Conservation (phyloP, 78 protist genomes). For the Polysphondylium violaceum region DNA sequence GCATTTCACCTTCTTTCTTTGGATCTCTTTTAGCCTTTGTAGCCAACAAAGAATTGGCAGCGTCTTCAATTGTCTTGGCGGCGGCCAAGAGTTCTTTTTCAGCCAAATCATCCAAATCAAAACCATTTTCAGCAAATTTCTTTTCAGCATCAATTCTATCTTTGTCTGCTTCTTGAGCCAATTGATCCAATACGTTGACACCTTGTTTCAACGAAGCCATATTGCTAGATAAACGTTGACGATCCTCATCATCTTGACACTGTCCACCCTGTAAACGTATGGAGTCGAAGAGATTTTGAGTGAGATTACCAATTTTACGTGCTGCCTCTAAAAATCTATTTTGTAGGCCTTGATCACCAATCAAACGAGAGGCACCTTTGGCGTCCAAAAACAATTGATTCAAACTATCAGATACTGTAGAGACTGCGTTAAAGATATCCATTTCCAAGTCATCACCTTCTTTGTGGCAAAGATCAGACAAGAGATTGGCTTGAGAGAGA, state of each 20-base stretch:
- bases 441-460: conserved; percentile 67
- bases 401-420: conserved; percentile 15
- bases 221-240: conserved; percentile 24
- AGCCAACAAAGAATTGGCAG: conserved; percentile 71
- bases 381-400: conserved; percentile 67
- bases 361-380: conserved; percentile 58
- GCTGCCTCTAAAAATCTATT: conserved; percentile 67
- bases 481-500: conserved; percentile 28
- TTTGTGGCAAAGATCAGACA: conserved; percentile 15
- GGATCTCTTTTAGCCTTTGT: conserved; percentile 66
- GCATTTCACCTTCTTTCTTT: conserved; percentile 69
- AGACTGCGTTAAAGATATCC: conserved; percentile 54
- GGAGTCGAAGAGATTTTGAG: conserved; percentile 57
- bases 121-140: conserved; percentile 41
- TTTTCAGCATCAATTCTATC: background rate
- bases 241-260: conserved; percentile 81
- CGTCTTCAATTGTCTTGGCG: conserved; percentile 84
- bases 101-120: conserved; percentile 81
- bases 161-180: conserved; percentile 26
- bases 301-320: conserved; percentile 50
- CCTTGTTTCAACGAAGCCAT: conserved; percentile 13
- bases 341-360: conserved; percentile 37
- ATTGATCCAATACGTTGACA: conserved; percentile 14
- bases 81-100: conserved; percentile 82
- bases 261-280: conserved; percentile 76